These are phyloP conservation scores for Trichoderma sp. DNA, from an alignment of 2,329 filamentous ascomycete genomes.

Conservation along the genomic window DNA sequence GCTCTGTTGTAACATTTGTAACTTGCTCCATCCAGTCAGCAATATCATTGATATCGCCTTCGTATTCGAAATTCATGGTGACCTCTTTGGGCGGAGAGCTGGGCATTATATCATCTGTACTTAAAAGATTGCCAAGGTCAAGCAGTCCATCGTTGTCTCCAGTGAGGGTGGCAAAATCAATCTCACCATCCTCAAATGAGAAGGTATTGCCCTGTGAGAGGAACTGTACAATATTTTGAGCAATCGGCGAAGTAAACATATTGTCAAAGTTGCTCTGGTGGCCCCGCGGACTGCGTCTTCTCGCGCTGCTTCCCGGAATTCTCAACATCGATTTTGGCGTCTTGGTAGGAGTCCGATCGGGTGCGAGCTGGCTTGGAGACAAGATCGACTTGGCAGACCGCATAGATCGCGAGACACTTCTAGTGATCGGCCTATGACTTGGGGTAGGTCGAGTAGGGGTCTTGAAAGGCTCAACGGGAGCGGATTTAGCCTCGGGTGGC, in stretches of 20 bases:
- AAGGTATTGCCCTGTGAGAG: conserved; percentile 60
- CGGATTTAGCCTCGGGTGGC: conserved; percentile 50
- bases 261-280: conserved; percentile 45
- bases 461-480: conserved; percentile 56
- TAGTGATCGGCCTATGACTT: conserved; percentile 63
- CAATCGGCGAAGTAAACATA: conserved; percentile 60
- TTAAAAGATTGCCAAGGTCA: conserved; percentile 55
- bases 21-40: conserved; percentile 36
- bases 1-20: conserved; percentile 8
- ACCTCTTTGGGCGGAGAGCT: conserved; percentile 51
- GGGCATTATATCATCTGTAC: conserved; percentile 52
- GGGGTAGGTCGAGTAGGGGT: conserved; percentile 67
- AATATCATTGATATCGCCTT: conserved; percentile 37
- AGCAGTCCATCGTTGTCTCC: conserved; percentile 43
- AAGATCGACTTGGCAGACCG: conserved; percentile 50
- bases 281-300: conserved; percentile 51
- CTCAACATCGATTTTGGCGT: conserved; percentile 43
- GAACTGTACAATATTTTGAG: conserved; percentile 65
- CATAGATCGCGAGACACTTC: conserved; percentile 62
- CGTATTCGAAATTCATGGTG: conserved; percentile 40
- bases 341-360: conserved; percentile 56
- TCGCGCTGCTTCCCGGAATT: conserved; percentile 39
- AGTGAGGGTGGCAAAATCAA: conserved; percentile 49
- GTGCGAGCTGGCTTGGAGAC: conserved; percentile 49
- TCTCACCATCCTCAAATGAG: conserved; percentile 46